Evolutionary conservation across 768 basidiomycete species (phyloP).

Genomic region (Wakefieldia striispora): DNA sequence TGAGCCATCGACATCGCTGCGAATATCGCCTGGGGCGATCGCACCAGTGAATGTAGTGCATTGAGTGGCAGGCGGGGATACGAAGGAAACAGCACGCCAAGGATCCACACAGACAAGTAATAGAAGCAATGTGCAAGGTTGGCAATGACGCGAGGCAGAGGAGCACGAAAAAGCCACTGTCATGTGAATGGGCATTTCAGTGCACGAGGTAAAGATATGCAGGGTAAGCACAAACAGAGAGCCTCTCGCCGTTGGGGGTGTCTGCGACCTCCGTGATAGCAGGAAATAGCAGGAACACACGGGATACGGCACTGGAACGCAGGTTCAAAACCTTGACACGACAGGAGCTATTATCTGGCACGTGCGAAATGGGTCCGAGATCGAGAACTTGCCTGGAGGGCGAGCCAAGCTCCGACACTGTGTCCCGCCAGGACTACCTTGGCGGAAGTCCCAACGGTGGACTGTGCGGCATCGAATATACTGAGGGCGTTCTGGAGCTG

Average conservation of each 20-base stretch:
- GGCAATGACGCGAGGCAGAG: slow-evolving; percentile 43
- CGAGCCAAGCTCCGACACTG: slow-evolving; percentile 73
- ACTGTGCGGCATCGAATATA: no score
- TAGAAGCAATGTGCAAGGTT: slow-evolving; percentile 41
- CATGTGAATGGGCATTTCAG: background rate
- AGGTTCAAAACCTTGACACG: slow-evolving; percentile 48
- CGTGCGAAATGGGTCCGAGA: background rate
- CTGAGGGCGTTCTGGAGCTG: slow-evolving; percentile 57
- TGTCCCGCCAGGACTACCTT: slow-evolving; percentile 58
- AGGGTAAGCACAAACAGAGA: slow-evolving; percentile 47
- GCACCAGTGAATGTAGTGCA: slow-evolving; percentile 49
- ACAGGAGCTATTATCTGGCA: background rate
- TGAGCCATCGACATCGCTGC: slow-evolving; percentile 60
- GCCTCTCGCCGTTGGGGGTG: slow-evolving; percentile 60
- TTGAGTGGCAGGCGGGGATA: slow-evolving; percentile 50
- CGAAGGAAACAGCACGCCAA: slow-evolving; percentile 44
- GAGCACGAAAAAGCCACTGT: slow-evolving; percentile 49
- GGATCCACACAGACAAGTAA: slow-evolving; percentile 40
- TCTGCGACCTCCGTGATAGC: slow-evolving; percentile 60
- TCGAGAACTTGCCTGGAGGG: slow-evolving; percentile 46
- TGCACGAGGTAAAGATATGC: background rate
- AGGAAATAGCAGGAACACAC: slow-evolving; percentile 66
- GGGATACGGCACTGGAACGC: slow-evolving; percentile 36
- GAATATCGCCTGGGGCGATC: slow-evolving; percentile 49
- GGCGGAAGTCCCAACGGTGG: slow-evolving; percentile 31